phyloP scores from a whole-genome alignment of 805 yeast genomes.

The Lipomyces sp. region DNA sequence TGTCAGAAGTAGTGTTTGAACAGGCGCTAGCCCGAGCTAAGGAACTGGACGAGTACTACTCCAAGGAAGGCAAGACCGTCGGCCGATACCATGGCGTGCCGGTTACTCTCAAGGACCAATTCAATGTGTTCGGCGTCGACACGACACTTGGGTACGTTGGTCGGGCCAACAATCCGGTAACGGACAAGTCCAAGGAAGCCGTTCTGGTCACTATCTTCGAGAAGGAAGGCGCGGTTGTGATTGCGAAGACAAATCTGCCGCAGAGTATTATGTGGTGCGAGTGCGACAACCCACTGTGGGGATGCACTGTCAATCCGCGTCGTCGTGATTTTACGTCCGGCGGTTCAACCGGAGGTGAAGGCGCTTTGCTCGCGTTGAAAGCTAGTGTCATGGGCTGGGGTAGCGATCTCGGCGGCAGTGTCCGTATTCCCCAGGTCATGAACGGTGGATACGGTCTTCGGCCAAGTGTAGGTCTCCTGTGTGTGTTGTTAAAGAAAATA shows the following conservation, averaged over 20 bases:
- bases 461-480: constrained; percentile 26
- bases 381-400: constrained; percentile 61
- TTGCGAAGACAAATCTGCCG: constrained; percentile 62
- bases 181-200: constrained; percentile 50
- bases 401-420: constrained; percentile 60
- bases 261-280: constrained; percentile 59
- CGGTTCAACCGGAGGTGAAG: constrained; percentile 65
- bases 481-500: background rate
- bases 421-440: constrained; percentile 56
- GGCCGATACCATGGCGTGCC: constrained; percentile 77
- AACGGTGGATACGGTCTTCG: constrained; percentile 56
- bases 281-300: constrained; percentile 52
- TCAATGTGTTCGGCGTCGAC: constrained; percentile 57
- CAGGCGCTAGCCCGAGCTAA: constrained; percentile 64
- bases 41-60: constrained; percentile 57
- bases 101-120: constrained; percentile 68
- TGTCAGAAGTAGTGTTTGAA: constrained; percentile 53
- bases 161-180: constrained; percentile 49
- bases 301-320: constrained; percentile 54
- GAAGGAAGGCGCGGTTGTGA: constrained; percentile 62
- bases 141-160: constrained; percentile 50
- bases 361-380: constrained; percentile 52
- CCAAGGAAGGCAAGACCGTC: constrained; percentile 53
- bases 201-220: constrained; percentile 54
- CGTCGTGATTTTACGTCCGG: constrained; percentile 55